phyloP scores from a whole-genome alignment of 345 rosid species.

The Eucalyptus regnans region DNA sequence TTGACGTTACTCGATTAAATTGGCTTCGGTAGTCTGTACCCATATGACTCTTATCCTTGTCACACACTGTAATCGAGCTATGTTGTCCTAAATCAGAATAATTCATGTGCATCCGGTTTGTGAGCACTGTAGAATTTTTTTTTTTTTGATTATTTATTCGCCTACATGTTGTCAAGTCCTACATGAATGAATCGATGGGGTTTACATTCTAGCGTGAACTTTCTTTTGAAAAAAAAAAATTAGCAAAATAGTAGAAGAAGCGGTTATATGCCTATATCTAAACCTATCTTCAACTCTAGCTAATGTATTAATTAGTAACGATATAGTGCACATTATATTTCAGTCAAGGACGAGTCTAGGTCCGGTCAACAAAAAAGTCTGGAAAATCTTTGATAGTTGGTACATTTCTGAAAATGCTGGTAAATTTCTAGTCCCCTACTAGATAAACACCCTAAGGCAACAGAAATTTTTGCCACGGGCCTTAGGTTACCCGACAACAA shows the following conservation, averaged over 20 bases:
- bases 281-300: background rate
- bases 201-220: background rate
- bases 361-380: background rate
- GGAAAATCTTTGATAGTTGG: background rate
- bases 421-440: background rate
- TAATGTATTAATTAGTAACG: background rate
- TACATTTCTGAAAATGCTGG: background rate
- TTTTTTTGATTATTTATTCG: background rate
- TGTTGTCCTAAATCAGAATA: background rate
- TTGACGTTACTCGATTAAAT: background rate
- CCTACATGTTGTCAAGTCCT: background rate
- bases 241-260: background rate
- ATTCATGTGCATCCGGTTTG: background rate
- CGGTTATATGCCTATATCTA: background rate
- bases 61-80: background rate
- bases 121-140: background rate
- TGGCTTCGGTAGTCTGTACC: background rate
- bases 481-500: background rate
- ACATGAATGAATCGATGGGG: background rate
- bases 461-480: background rate
- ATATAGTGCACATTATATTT: background rate
- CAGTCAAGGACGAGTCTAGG: background rate
- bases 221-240: too few species aligned
- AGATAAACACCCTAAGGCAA: background rate
- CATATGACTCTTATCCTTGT: background rate